Evolutionary conservation across 2,329 filamentous ascomycete genomes (phyloP).

Genomic region (Colletotrichum tropicicola): DNA sequence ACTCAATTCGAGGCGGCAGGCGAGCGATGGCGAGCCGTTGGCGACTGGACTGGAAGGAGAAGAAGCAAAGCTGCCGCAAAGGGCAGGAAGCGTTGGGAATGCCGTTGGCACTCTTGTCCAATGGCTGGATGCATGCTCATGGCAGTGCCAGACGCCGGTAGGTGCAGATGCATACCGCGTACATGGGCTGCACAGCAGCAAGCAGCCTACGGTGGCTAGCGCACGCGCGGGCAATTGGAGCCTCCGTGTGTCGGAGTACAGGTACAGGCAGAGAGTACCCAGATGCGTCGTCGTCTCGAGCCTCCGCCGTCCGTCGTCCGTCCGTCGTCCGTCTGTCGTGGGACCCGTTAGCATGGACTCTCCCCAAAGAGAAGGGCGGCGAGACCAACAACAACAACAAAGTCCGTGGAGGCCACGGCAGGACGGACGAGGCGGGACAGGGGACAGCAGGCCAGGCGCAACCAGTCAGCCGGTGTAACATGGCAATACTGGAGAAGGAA

Average conservation of each 20-base stretch:
- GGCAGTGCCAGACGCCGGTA: slow-evolving; percentile 22
- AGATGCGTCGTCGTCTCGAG: background rate
- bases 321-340: background rate
- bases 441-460: slow-evolving; percentile 1
- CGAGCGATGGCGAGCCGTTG: background rate
- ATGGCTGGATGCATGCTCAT: background rate
- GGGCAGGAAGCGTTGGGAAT: too few species aligned
- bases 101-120: background rate
- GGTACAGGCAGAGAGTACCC: background rate
- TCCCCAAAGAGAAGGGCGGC: background rate
- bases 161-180: slow-evolving; percentile 8
- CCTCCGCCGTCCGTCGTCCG: background rate
- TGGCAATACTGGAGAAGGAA: slow-evolving; percentile 16
- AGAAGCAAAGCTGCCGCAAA: background rate
- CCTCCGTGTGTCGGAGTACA: too few species aligned
- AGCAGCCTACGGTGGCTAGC: background rate
- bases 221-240: too few species aligned
- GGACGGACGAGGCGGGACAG: background rate
- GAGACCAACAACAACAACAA: background rate
- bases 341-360: background rate
- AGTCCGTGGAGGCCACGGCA: background rate
- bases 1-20: slow-evolving; percentile 9
- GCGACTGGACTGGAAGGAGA: background rate
- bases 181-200: background rate
- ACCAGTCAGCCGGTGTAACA: slow-evolving; percentile 26